These are phyloP conservation scores for Pseudozyma thailandica DNA, from an alignment of 1,284 basidiomycete genomes.

Conservation along the genomic window DNA sequence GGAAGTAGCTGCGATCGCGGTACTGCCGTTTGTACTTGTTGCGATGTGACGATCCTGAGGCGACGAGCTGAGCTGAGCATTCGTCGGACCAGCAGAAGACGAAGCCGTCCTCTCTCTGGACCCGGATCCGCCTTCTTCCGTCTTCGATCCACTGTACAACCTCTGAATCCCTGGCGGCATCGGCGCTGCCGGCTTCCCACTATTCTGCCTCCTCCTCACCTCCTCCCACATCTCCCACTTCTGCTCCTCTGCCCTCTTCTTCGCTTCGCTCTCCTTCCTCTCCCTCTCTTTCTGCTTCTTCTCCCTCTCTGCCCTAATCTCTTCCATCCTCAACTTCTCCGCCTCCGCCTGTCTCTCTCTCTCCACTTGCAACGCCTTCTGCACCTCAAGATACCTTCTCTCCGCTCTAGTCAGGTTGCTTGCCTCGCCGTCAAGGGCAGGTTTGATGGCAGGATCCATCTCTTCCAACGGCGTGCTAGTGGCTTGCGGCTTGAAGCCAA, in stretches of 20 bases:
- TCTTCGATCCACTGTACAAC: slow-evolving; percentile 29
- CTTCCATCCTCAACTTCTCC: slow-evolving; percentile 31
- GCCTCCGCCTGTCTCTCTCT: slow-evolving; percentile 48
- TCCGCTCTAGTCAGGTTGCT: slow-evolving; percentile 36
- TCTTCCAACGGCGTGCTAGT: slow-evolving; percentile 21
- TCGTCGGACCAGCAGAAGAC: neutral
- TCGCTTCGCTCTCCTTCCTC: slow-evolving; percentile 46
- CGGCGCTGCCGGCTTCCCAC: slow-evolving; percentile 1
- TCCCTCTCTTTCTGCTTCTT: slow-evolving; percentile 43
- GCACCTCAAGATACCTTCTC: slow-evolving; percentile 48
- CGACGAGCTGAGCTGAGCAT: neutral
- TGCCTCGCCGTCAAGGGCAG: slow-evolving; percentile 20
- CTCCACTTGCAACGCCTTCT: slow-evolving; percentile 45
- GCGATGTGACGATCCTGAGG: neutral
- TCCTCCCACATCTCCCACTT: slow-evolving; percentile 61
- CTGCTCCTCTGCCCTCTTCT: slow-evolving; percentile 40
- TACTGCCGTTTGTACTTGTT: neutral
- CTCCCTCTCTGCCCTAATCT: slow-evolving; percentile 15
- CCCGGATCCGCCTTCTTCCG: neutral
- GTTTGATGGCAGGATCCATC: slow-evolving; percentile 40
- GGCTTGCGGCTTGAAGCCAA: slow-evolving; percentile 12
- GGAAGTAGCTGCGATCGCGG: neutral
- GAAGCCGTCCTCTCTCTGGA: neutral
- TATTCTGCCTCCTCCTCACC: slow-evolving; percentile 48
- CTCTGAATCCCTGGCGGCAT: slow-evolving; percentile 40